Conservation (phyloP, 2,329 filamentous ascomycete genomes). For the Ceratocystis harringtonii region DNA sequence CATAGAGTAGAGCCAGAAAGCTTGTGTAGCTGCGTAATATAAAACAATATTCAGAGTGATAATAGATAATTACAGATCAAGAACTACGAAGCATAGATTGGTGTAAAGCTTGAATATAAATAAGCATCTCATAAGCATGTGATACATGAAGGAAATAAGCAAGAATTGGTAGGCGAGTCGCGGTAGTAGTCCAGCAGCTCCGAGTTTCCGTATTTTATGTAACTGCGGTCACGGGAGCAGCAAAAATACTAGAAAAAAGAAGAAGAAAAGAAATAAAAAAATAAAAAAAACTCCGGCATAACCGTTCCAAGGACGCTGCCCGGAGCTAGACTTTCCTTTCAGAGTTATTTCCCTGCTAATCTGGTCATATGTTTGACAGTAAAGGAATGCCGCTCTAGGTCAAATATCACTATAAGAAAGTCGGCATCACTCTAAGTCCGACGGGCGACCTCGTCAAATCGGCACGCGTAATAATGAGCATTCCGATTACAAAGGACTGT, state of each 20-base stretch:
- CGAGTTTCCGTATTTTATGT: background rate
- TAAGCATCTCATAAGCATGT: background rate
- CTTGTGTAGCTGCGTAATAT: background rate
- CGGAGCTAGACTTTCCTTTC: background rate
- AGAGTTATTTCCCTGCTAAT: background rate
- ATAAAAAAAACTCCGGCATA: background rate
- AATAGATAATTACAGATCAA: background rate
- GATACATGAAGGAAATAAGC: background rate
- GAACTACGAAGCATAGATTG: background rate
- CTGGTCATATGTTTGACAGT: background rate
- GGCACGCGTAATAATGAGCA: background rate
- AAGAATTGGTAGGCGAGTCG: background rate
- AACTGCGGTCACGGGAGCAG: background rate
- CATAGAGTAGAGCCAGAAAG: background rate
- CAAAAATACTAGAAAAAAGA: background rate
- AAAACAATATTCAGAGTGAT: background rate
- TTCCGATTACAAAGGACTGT: too few relatives aligned
- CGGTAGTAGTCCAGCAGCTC: background rate
- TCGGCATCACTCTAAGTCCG: background rate
- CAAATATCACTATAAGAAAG: background rate
- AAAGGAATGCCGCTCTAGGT: background rate
- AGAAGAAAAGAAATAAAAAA: background rate
- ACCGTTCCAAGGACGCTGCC: background rate
- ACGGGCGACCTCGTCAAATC: background rate
- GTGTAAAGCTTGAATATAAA: background rate